Evolutionary conservation across 441 rosid species (phyloP).

Genomic region (Syzygium syzygioides): DNA sequence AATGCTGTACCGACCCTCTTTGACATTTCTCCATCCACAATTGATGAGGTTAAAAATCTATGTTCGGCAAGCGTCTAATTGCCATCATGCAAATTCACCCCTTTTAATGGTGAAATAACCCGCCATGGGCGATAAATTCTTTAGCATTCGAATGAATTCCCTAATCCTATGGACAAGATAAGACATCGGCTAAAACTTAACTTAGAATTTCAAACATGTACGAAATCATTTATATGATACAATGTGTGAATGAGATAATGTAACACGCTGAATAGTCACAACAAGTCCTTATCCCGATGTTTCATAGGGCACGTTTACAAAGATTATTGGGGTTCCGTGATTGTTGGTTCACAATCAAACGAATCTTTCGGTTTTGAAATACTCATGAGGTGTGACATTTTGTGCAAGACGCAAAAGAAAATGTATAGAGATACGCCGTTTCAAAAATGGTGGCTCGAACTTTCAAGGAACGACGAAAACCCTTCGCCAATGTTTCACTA

Average conservation of each 20-base stretch:
- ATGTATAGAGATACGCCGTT: not conserved
- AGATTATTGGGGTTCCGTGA: not conserved
- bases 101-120: too few relatives aligned
- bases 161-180: not conserved
- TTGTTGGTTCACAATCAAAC: not conserved
- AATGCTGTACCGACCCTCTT: not conserved
- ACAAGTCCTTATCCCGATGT: accelerated
- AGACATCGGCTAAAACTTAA: not conserved
- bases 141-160: not conserved
- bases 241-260: accelerated
- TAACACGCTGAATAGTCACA: accelerated
- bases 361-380: not conserved
- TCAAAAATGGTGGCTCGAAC: not conserved
- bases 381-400: not conserved
- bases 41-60: not conserved
- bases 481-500: not conserved
- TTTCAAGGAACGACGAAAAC: not conserved
- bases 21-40: not conserved
- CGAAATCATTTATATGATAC: not conserved
- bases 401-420: not conserved
- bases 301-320: not conserved
- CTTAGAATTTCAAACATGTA: not conserved
- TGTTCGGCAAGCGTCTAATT: accelerated
- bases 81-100: not conserved
- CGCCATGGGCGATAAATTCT: not conserved